A percentile compares a stretch with the other conserved stretches of the same genome.
These are phyloP conservation scores for Lentinula detonsa DNA, from an alignment of 768 basidiomycete species.

Conservation along the genomic window DNA sequence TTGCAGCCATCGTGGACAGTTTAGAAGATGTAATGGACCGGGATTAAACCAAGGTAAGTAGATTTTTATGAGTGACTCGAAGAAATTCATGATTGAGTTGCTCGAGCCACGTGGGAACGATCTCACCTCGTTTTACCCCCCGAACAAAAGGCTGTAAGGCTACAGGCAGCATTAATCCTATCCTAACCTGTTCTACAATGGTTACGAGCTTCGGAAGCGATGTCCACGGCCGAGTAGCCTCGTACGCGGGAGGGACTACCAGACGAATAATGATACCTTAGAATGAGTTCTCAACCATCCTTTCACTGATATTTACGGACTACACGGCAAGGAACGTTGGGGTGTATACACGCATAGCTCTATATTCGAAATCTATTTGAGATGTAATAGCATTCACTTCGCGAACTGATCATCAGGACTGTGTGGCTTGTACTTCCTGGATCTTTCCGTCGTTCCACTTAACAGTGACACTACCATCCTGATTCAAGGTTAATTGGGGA, in stretches of 20 bases:
- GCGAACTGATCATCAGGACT: not conserved
- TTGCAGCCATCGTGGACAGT: conserved; percentile 16
- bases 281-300: too few relatives aligned
- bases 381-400: not conserved
- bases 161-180: not conserved
- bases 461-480: conserved; percentile 71
- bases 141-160: not conserved
- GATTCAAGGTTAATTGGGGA: not conserved
- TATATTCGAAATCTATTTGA: not conserved
- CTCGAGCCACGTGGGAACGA: not conserved
- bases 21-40: not conserved
- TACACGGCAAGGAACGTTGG: too few relatives aligned
- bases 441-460: conserved; percentile 46
- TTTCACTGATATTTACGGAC: too few relatives aligned
- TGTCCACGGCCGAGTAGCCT: not conserved
- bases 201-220: not conserved
- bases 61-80: not conserved
- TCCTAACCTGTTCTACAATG: not conserved
- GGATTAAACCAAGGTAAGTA: not conserved
- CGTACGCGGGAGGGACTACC: not conserved
- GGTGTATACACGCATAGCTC: not conserved
- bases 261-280: too few relatives aligned
- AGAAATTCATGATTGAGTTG: not conserved
- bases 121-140: not conserved
- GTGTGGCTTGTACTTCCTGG: conserved; percentile 21